Percentiles rank a stretch among this genome's conserved stretches.
phyloP scores from a whole-genome alignment of 169 alveolate species.

The Plasmodium relictum region DNA sequence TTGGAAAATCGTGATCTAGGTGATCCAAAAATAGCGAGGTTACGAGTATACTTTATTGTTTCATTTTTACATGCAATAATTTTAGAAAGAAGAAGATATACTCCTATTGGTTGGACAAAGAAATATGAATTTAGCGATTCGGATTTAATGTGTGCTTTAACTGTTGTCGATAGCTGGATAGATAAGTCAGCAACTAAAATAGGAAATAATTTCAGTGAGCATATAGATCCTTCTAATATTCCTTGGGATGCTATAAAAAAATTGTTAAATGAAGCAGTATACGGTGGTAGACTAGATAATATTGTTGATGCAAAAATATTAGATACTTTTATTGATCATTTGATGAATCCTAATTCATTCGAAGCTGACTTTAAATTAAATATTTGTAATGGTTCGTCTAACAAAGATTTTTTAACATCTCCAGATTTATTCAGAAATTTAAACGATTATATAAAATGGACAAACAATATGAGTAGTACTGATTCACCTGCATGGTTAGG shows the following conservation, averaged over 20 bases:
- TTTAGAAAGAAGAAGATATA: constrained; percentile 96
- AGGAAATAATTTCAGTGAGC: constrained; percentile 71
- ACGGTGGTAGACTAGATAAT: constrained; percentile 98
- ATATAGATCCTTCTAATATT: constrained; percentile 94
- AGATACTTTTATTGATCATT: constrained; percentile 91
- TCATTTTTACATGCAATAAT: constrained; percentile 98
- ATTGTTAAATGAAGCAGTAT: constrained; percentile 92
- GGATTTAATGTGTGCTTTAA: constrained; percentile 96
- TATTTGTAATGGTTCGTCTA: constrained; percentile 71
- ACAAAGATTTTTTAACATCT: constrained; percentile 68
- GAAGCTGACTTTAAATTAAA: constrained; percentile 85
- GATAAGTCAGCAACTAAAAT: constrained; percentile 81
- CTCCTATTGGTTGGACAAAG: constrained; percentile 98
- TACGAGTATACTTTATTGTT: constrained; percentile 94
- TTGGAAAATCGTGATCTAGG: constrained; percentile 56
- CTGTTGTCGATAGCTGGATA: constrained; percentile 95
- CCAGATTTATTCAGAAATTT: constrained; percentile 75
- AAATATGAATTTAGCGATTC: constrained; percentile 97
- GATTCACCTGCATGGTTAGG: constrained; percentile 79
- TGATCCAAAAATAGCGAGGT: constrained; percentile 89
- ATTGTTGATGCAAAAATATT: constrained; percentile 95
- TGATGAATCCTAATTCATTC: constrained; percentile 91
- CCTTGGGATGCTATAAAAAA: constrained; percentile 99
- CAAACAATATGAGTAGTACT: constrained; percentile 74
- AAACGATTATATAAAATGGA: constrained; percentile 68